Evolutionary conservation across 108 stramenopile genomes (phyloP), one percentile per base, ranked within the genome.

Genomic region (Aurantiochytrium sp.): DNA sequence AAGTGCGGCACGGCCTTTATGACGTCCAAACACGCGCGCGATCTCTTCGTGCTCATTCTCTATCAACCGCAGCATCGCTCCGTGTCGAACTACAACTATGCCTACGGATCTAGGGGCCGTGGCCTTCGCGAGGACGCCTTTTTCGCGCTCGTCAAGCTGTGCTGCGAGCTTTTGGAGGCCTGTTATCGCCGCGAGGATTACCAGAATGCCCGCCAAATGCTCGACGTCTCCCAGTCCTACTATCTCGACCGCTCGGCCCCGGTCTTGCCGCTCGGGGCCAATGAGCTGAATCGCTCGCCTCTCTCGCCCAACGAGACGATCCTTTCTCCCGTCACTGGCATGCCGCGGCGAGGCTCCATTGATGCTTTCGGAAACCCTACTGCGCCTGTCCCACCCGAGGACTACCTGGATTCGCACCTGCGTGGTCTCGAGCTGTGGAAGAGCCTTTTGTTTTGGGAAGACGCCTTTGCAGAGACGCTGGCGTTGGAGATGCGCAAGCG

Each of bases 11-110:
- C 44, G n/a, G 44, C 51, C 21, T 83, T 83, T 53, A 83, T 51
- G 44, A 53, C 18, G 5, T 53, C 73, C 44, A 47, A 53, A n/a
- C 51, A 83, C 28, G 73, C 73, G 19, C 44, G 73, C 12, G 73
- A 83, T 53, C 73, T 83, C 49, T 83, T 83, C 2, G 73, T 83
- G 73, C 4, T 83, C 2, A 83, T 83, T 23, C 28, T 83, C 23
- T 83, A 83, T 53, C 73, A 83, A 44, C 73, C 73, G 73, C 73
- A 83, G 49, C 73, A 83, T n/a, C 44, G 73, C n/a, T 83, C 73
- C 5, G 64, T 69, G 19, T 69, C 64, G 0, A 69, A 42, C 35
- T 69, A 69, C 35, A 51, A 23, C 49, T 53, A 51, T 28, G n/a
- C 73, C 10, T 83, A 83, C 28, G 73, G 73, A 16, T n/a, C 49